Percentiles rank a stretch among this genome's conserved stretches.
Conservation (phyloP, 345 rosid species). For the Populus simonii region DNA sequence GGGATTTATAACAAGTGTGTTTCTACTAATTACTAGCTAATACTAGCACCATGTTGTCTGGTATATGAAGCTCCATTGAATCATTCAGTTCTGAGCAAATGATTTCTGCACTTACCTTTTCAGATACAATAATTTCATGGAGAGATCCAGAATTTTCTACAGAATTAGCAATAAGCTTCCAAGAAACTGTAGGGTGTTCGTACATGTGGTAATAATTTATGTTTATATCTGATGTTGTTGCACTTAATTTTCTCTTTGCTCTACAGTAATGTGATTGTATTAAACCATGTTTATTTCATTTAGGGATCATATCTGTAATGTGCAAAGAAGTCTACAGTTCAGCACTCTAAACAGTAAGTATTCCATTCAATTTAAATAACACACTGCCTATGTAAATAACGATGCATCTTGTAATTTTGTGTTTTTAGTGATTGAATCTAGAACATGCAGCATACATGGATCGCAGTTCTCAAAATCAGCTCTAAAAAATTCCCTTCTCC, state of each 20-base stretch:
- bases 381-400: background rate
- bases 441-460: background rate
- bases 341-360: slow-evolving; percentile 74
- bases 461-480: background rate
- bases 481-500: background rate
- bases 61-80: background rate
- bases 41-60: background rate
- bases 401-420: background rate
- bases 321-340: slow-evolving; percentile 83
- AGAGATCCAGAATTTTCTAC: slow-evolving; percentile 86
- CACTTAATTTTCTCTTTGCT: background rate
- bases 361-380: background rate
- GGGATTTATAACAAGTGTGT: background rate
- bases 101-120: slow-evolving; percentile 8
- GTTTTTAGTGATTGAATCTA: background rate
- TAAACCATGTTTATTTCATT: slow-evolving; percentile 7
- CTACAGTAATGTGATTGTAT: background rate
- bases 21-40: background rate
- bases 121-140: slow-evolving; percentile 98
- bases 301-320: slow-evolving; percentile 86
- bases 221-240: background rate
- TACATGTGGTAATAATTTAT: slow-evolving; percentile 62
- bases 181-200: slow-evolving; percentile 90
- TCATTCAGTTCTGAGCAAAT: background rate
- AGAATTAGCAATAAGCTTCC: slow-evolving; percentile 95